A percentile compares a stretch with the other conserved stretches of the same genome.
Conservation (phyloP, 768 basidiomycete species). For the Glaciozyma antarctica region DNA sequence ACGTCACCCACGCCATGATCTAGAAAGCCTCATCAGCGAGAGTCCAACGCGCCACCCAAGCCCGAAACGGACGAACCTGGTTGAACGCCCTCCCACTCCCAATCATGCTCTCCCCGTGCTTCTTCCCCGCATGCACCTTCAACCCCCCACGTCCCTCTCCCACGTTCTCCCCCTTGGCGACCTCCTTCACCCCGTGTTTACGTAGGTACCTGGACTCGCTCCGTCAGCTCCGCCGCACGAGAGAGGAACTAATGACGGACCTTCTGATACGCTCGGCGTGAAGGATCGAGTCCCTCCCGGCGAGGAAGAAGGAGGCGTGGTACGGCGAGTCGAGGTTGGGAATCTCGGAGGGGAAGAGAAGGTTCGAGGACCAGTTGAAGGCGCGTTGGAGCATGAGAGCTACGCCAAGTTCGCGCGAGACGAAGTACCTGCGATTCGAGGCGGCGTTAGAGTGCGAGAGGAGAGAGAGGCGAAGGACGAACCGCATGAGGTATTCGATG, state of each 20-base stretch:
- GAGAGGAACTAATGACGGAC: slow-evolving; percentile 47
- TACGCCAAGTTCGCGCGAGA: slow-evolving; percentile 76
- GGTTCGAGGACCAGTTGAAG: slow-evolving; percentile 52
- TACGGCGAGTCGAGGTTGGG: slow-evolving; percentile 45
- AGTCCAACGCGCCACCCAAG: not conserved
- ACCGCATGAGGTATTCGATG: slow-evolving; percentile 61
- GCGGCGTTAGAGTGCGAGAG: not conserved
- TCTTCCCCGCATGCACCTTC: slow-evolving; percentile 22
- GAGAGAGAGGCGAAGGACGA: not conserved
- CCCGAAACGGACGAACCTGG: not conserved
- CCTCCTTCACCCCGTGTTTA: not conserved
- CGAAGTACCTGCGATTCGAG: slow-evolving; percentile 53
- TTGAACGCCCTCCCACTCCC: slow-evolving; percentile 8
- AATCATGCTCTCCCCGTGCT: slow-evolving; percentile 29
- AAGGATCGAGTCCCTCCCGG: slow-evolving; percentile 72
- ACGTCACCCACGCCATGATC: slow-evolving; percentile 19
- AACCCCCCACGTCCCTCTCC: slow-evolving; percentile 13
- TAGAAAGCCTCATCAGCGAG: slow-evolving; percentile 2
- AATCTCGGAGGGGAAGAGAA: slow-evolving; percentile 83
- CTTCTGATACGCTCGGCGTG: slow-evolving; percentile 63
- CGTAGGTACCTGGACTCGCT: not conserved
- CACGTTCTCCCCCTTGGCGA: not conserved
- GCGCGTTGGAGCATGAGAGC: slow-evolving; percentile 57
- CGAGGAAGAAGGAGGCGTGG: slow-evolving; percentile 64
- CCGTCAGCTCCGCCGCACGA: not conserved